Base-by-base conservation (phyloP, 140 eudicot genomes). In the Anethum foeniculum region DNA sequence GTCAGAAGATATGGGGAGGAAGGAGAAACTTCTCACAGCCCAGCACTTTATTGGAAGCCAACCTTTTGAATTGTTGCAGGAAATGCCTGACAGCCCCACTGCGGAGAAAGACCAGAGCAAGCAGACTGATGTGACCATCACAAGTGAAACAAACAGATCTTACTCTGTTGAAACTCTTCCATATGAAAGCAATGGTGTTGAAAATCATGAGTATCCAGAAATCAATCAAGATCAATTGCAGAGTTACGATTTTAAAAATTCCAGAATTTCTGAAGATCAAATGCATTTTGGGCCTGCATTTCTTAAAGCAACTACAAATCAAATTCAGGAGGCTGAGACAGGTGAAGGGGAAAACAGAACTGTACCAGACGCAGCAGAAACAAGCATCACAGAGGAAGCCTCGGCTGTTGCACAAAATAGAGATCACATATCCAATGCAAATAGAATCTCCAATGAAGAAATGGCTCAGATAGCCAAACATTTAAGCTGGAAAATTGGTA, bases 291-390 rank as follows among this genome's bases (percentile, higher is more conserved):
- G 49, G 77, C 32, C 28, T 23, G 77, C 75, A 23, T 28, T n/a
- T 41, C n/a, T 65, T 30, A 1, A 13, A 15, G 32, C 46, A 48
- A 36, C 80, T 32, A 81, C 78, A 60, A 44, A 77, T 62, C 9
- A 28, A 54, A 76, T 80, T 58, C 78, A 76, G 30, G 80, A 60
- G 8, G 64, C 32, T 14, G 51, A 71, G 49, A 79, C 58, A 77
- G 68, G 41, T 9, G 69, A 83, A 76, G 84, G 48, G 23, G 81
- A 85, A 69, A 6, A 49, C 16, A 60, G 41, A 77, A 80, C 15
- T 62, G 58, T 11, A n/a, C 32, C 69, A 72, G 88, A 80, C n/a
- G 83, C 32, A 77, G 87, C 30, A 72, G 87, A 85, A 80, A 32
- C 25, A 64, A 41, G 75, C 56, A 65, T 54, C 23, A 48, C 19